Base-by-base conservation (phyloP, 257 asterid species). In the Verbascum thapsus region DNA sequence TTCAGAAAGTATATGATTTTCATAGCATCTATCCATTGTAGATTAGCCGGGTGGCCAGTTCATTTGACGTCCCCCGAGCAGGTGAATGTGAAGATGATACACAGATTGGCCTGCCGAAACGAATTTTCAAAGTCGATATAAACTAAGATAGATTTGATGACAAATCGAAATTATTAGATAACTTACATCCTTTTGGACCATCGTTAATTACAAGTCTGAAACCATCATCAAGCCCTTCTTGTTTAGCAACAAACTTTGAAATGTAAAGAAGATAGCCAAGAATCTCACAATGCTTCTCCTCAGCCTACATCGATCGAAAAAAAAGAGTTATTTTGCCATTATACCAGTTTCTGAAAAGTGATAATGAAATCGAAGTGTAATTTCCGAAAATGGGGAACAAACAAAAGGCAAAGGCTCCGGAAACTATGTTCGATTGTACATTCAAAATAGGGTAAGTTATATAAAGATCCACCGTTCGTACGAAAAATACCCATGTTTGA, bases 1-100 rank as follows among this genome's bases (percentile, higher is more conserved):
- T 26, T 26, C 32, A 26, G 32, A 26, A 26, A 26, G 5, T n/a
- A 5, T 26, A 26, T 5, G 32, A 5, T 26, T n/a, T 26, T 26
- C 32, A 1, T 26, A 26, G 2, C 32, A 26, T 26, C 2, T 26
- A 26, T 26, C 32, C 32, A 26, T 26, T 5, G 5, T 26, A 2
- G 3, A 26, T 83, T 88, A 88, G 66, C 98, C 98, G 7, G 97
- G 97, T 8, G 98, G 98, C 98, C 98, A 92, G 84, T 88, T 92
- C 97, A 92, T 72, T 72, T 92, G 94, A 12, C 97, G 96, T 68
- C 96, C 97, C 15, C 97, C 98, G 0, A 92, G 79, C 69, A 92
- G 89, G 76, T 92, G 98, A 68, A 92, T 16, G 73, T 92, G 98
- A 80, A 92, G 83, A 74, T 92, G 98, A 67, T 86, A 85, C 17